Evolutionary conservation across 2,329 filamentous ascomycete species (phyloP), one percentile per base, ranked within the genome.

Genomic region (Monilinia laxa): DNA sequence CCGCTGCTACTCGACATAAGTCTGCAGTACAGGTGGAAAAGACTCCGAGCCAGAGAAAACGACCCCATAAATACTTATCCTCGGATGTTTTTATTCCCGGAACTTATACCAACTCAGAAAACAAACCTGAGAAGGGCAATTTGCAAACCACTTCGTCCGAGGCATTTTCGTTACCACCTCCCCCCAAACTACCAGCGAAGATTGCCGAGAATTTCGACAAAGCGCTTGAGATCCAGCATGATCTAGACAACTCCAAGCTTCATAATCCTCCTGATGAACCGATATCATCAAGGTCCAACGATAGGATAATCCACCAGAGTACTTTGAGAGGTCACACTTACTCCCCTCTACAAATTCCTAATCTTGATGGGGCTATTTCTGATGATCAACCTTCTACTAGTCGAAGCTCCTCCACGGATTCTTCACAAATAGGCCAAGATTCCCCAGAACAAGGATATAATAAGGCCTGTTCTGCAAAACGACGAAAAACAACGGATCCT

Each of bases 11-110:
- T 6, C 51, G 53, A 5, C 64, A 64, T 31, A 45, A 58, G 20
- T 40, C 35, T 18, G 56, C 67, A 9, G 65, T 76, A 31, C 73
- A 74, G 64, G 74, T 76, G 11, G 65, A 75, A 62, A 68, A 69
- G 53, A 75, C 73, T 1, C 59, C 28, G 14, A 55, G 38, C 25
- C 31, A 12, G 16, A 49, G 11, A 65, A 40, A 64, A 66, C 42
- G 58, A 9, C 9, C 18, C 10, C 18, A 49, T 14, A 28, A 45
- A 16, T 67, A 69, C 9, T 23, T 65, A 23, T 71, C 67, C 25
- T 72, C 72, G 0, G 66, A 69, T 52, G 49, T 38, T 35, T 38
- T 73, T 16, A 70, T 73, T 60, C 70, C 71, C 20, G 67, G 67
- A 25, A 74, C 71, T 14, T 72, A 66, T 45, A 28, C 4, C 35